Percentiles rank a stretch among this genome's conserved stretches.
Evolutionary conservation across 2,329 filamentous ascomycete genomes (phyloP).

Genomic region (Colletotrichum sp.): DNA sequence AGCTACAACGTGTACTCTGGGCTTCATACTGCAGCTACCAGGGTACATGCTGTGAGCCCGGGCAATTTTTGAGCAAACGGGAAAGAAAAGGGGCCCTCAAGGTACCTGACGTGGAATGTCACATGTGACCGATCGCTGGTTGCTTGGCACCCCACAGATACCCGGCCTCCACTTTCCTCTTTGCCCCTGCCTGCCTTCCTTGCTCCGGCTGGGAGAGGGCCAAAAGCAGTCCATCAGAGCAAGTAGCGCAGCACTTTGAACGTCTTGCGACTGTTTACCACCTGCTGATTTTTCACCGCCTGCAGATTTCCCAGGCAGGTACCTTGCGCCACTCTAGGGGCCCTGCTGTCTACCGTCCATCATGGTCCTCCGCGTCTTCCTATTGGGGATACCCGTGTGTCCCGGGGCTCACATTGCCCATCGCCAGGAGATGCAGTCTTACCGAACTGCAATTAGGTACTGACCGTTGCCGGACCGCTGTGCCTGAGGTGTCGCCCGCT

Average conservation of each 20-base stretch:
- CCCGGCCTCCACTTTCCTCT: neutral
- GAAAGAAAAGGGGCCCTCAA: neutral
- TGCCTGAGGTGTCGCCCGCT: neutral
- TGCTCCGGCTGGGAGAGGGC: neutral
- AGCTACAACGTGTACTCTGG: too few species aligned
- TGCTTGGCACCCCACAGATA: neutral
- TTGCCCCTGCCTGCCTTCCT: neutral
- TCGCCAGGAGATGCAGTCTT: neutral
- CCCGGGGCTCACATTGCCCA: neutral
- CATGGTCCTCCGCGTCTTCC: neutral
- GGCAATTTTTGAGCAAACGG: neutral
- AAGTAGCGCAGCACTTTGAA: neutral
- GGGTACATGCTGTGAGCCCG: neutral
- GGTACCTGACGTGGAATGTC: neutral
- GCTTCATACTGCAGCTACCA: neutral
- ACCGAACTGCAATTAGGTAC: neutral
- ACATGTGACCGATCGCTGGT: neutral
- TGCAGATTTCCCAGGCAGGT: neutral
- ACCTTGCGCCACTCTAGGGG: neutral
- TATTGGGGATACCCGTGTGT: neutral
- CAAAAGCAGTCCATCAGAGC: neutral
- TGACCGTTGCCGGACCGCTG: neutral
- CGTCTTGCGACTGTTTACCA: neutral
- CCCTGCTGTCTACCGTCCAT: neutral
- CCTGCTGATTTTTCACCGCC: neutral